These are phyloP conservation scores for Tricholoma sp. DNA, from an alignment of 768 basidiomycete genomes.

Conservation along the genomic window DNA sequence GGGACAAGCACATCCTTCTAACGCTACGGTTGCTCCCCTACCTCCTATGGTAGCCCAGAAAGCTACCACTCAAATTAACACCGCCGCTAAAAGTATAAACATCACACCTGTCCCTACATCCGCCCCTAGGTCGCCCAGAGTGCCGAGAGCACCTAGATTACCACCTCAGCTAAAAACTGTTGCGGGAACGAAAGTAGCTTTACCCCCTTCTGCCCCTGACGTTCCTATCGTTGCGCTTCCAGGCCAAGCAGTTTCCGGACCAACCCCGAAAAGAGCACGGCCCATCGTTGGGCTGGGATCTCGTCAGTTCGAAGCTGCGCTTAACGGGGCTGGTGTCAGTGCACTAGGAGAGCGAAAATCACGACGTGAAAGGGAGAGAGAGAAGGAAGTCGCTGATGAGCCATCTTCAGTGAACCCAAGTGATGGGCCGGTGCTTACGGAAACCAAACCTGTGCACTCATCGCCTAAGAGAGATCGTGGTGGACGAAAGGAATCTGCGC, in stretches of 20 bases:
- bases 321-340: constrained; percentile 58
- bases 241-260: constrained; percentile 13
- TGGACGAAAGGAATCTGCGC: constrained; percentile 3
- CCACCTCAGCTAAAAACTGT: constrained; percentile 6
- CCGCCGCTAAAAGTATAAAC: constrained; percentile 8
- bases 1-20: constrained; percentile 13
- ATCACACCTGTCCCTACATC: constrained; percentile 6
- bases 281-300: constrained; percentile 60
- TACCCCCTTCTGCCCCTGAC: constrained; percentile 15
- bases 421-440: constrained; percentile 4
- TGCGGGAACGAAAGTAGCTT: constrained; percentile 6
- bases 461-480: constrained; percentile 14
- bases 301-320: constrained; percentile 68
- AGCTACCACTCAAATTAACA: neutral
- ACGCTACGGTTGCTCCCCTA: constrained; percentile 24
- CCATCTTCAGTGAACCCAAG: neutral
- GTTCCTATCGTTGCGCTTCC: constrained; percentile 5
- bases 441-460: constrained; percentile 5
- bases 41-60: constrained; percentile 9
- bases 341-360: constrained; percentile 17
- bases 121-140: constrained; percentile 16
- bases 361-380: constrained; percentile 13
- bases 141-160: constrained; percentile 16
- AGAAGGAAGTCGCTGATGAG: constrained; percentile 15
- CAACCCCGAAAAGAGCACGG: constrained; percentile 40